Base-by-base conservation (phyloP, 2,329 filamentous ascomycete genomes). In the Chrysoporthe deuterocubensis region DNA sequence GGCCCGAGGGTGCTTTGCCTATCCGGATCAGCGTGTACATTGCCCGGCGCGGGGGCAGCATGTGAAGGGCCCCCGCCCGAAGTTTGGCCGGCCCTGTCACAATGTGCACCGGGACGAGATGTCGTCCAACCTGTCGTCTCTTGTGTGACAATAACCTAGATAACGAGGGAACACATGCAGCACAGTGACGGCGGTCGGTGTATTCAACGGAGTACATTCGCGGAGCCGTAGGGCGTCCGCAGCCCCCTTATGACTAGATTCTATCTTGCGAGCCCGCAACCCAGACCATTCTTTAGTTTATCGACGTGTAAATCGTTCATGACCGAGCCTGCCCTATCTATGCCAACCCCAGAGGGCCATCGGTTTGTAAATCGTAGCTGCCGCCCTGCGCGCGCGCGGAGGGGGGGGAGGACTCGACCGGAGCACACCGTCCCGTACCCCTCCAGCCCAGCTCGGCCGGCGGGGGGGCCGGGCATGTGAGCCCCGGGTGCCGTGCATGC, bases 261-360 rank as follows among this genome's bases (percentile, higher is more conserved):
- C 50, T 54, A 54, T 54, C 26, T 21, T 54, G 50, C 50, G 21
- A 21, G 21, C 26, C 21, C 21, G 26, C 26, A 26, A 26, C 34
- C 16, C 26, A n/a, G 5, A 18, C 34, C 7, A 4, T n/a, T 9
- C n/a, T 21, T 7, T n/a, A 13, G 26, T 42, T 40, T 67, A 50
- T 65, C 9, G 46, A 62, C 57, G 48, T 62, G 32, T 65, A 61
- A 14, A 50, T 58, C 63, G 50, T 46, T 58, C 63, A 59, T 46
- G 37, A 56, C 34, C 43, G 40, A 56, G 48, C 34, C 34, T 37
- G 37, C n/a, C 43, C 48, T 46, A 44, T 52, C 54, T 57, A 57
- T 40, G 13, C 34, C n/a, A 18, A 42, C 37, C 40, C 57, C 37
- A 42, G 40, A 42, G 37, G 40, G 40, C 26, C 57, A 21, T 60